Percentiles rank a stretch among this genome's conserved stretches.
These are phyloP conservation scores for Discostella stelligeroides DNA, from an alignment of 108 stramenopile genomes.

Conservation along the genomic window DNA sequence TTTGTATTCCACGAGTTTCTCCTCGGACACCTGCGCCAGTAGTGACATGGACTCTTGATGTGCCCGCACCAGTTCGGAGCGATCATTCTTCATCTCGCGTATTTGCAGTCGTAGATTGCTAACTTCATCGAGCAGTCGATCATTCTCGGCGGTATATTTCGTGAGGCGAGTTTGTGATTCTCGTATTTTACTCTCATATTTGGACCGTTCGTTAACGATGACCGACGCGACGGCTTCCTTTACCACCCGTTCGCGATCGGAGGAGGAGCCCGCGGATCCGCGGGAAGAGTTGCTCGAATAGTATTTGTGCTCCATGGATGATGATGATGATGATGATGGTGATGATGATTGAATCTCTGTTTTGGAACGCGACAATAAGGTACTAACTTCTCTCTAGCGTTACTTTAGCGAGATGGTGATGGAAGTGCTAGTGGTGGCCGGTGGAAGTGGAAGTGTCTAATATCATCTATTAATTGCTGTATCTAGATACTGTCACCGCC, in stretches of 20 bases:
- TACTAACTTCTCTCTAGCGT: too few relatives aligned
- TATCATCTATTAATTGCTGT: too few relatives aligned
- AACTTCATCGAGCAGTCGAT: conserved; percentile 48
- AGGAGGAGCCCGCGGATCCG: too few relatives aligned
- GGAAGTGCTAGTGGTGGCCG: too few relatives aligned
- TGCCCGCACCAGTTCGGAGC: conserved; percentile 43
- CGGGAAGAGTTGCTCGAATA: neutral
- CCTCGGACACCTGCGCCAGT: conserved; percentile 47
- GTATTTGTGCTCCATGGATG: conserved; percentile 4
- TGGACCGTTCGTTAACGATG: conserved; percentile 8
- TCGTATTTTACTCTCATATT: conserved; percentile 20
- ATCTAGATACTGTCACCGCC: too few relatives aligned
- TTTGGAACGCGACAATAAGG: too few relatives aligned
- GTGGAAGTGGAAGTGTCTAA: too few relatives aligned
- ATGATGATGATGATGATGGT: too few relatives aligned
- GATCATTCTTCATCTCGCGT: conserved; percentile 50
- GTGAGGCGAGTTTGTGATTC: conserved; percentile 30
- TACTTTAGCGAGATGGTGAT: too few relatives aligned
- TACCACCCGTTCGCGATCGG: conserved; percentile 7
- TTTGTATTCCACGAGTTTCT: conserved; percentile 46
- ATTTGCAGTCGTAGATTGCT: conserved; percentile 49
- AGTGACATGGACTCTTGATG: conserved; percentile 52
- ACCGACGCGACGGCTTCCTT: conserved; percentile 18
- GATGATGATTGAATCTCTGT: too few relatives aligned
- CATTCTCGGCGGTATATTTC: conserved; percentile 46